Evolutionary conservation across 2,329 filamentous ascomycete species (phyloP), one percentile per base, ranked within the genome.

Genomic region (Neofusicoccum umdonicola): DNA sequence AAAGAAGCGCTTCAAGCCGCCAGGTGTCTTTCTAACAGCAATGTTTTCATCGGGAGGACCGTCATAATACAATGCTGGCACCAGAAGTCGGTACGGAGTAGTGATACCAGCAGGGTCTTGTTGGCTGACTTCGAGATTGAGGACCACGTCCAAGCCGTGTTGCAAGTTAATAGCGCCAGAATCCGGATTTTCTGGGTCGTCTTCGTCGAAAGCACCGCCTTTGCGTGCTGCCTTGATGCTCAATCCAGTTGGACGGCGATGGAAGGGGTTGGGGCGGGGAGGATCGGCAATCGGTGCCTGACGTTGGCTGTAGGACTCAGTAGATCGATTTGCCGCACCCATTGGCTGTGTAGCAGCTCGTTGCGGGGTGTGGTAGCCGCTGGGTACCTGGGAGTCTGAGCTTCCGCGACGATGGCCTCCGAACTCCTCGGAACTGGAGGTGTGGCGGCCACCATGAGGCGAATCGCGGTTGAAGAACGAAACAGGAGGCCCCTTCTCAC

Each of bases 61-160:
- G 17, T 73, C 67, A 58, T 81, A 88, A 70, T 79, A 79, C 60
- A 99, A 80, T 62, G 88, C 87, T 11, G 96, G 95, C 4, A 99
- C 89, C 1, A 98, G 84, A 4, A 99, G 80, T 44, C 92, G 84
- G 76, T 99, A 99, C 8, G 93, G 92, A 58, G 88, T 86, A 0
- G 95, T 99, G 68, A 92, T 92, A 13, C 95, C 96, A 0, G 90
- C 85, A 0, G 95, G 94, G 71, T 99, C 93, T 67, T 87, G 88
- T 50, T 91, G 86, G 71, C 90, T 93, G 67, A 97, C 87, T 78
- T 99, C 95, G 67, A 97, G 88, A 71, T 97, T 97, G 48, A 99
- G 79, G 58, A 88, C 90, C 41, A 99, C 89, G 69, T 97, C 93
- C 9, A 99, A 81, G 0, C 92, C 93, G 35, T 90, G 90, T 73